These are phyloP conservation scores for Crithidia thermophila DNA, from an alignment of 208 protist species.

Conservation along the genomic window DNA sequence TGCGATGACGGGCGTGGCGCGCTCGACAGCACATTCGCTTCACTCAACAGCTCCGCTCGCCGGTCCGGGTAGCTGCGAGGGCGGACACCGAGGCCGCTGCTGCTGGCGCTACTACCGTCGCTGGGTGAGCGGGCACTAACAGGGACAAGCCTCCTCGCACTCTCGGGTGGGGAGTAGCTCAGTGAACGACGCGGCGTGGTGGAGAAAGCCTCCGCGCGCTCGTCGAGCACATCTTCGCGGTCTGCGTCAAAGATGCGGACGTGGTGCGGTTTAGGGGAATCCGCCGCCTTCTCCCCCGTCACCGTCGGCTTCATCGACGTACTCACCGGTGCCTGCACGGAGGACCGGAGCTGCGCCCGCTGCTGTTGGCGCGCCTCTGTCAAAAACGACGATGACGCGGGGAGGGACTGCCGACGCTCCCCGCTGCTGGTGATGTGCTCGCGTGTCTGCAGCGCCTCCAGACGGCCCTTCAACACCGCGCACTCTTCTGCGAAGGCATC, in stretches of 20 bases:
- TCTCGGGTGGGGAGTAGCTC: conserved; percentile 27
- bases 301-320: too few species aligned
- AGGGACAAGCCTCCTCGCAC: conserved; percentile 2
- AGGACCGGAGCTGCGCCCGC: too few species aligned
- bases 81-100: not conserved
- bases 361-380: too few species aligned
- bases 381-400: too few species aligned
- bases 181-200: conserved; percentile 29
- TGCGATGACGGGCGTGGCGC: not conserved
- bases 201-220: not conserved
- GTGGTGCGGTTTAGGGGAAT: too few species aligned
- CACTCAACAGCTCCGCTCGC: not conserved
- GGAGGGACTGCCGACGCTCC: not conserved
- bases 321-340: too few species aligned
- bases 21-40: not conserved
- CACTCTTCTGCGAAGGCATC: conserved; percentile 9
- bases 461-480: conserved; percentile 11
- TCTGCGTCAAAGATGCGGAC: too few species aligned
- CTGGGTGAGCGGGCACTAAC: too few species aligned
- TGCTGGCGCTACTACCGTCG: not conserved
- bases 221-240: too few species aligned
- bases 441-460: conserved; percentile 6
- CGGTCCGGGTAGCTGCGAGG: not conserved
- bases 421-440: not conserved
- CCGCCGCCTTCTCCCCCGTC: too few species aligned